phyloP scores from a whole-genome alignment of 345 rosid species.

The Pugionium dolabratum region DNA sequence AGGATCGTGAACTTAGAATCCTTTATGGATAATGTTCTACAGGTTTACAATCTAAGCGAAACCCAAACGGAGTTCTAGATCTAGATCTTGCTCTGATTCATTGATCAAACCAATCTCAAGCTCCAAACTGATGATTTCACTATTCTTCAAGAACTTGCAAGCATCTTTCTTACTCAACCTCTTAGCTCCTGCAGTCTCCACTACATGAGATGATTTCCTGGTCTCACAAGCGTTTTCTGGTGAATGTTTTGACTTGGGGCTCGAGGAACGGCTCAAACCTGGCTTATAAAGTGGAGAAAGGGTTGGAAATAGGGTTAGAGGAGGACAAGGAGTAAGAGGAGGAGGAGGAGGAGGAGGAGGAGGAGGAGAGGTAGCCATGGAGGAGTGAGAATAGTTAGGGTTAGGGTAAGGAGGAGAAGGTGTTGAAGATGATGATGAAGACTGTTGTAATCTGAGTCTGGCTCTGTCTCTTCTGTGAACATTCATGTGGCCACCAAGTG shows the following conservation, averaged over 20 bases:
- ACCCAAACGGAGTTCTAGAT: constrained; percentile 95
- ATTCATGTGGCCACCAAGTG: constrained; percentile 98
- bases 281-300: constrained; percentile 36
- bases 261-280: constrained; percentile 38
- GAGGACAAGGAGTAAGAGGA: neutral
- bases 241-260: constrained; percentile 33
- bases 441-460: constrained; percentile 68
- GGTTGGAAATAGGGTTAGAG: constrained; percentile 49
- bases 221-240: constrained; percentile 31
- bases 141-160: constrained; percentile 44
- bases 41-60: constrained; percentile 44
- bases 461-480: constrained; percentile 96
- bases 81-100: constrained; percentile 62
- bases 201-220: constrained; percentile 21
- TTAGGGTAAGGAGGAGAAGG: constrained; percentile 65
- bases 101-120: constrained; percentile 65
- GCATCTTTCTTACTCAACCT: constrained; percentile 44
- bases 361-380: constrained; percentile 45
- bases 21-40: constrained; percentile 2
- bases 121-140: constrained; percentile 53
- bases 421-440: constrained; percentile 56
- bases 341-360: constrained; percentile 34
- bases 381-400: constrained; percentile 55
- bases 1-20: constrained; percentile 8
- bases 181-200: constrained; percentile 36